These are phyloP conservation scores for Rhododendron williamsianum DNA, from an alignment of 148 eudicot genomes.

Conservation along the genomic window DNA sequence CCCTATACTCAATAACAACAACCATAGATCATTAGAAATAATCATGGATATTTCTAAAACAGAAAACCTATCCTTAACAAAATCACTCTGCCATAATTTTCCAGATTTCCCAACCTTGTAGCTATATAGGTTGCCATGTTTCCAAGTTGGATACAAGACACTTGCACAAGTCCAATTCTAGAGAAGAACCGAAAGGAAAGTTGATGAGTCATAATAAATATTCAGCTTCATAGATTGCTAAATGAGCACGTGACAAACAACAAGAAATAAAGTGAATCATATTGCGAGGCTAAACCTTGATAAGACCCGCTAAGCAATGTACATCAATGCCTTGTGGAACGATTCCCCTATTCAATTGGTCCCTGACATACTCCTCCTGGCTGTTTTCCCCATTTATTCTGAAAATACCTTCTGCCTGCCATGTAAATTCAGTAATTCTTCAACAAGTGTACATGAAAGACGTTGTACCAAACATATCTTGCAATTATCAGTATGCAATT, in stretches of 20 bases:
- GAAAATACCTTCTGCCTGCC: constrained; percentile 97
- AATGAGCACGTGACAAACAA: not conserved
- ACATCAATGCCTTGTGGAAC: constrained; percentile 87
- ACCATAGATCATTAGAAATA: not conserved
- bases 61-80: not conserved
- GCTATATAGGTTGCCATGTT: not conserved
- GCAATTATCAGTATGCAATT: not conserved
- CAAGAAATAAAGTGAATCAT: not conserved
- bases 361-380: constrained; percentile 82
- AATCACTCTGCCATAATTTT: not conserved
- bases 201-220: not conserved
- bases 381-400: constrained; percentile 86
- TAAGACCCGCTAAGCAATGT: constrained; percentile 93
- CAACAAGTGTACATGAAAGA: not conserved
- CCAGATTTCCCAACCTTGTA: not conserved
- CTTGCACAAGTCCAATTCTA: not conserved
- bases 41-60: not conserved
- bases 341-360: constrained; percentile 71
- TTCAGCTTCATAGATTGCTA: not conserved
- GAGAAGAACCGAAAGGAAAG: not conserved
- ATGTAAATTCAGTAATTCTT: not conserved
- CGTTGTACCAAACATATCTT: not conserved
- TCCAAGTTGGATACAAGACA: not conserved
- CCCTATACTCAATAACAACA: not conserved
- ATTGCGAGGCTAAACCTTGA: constrained; percentile 50